Evolutionary conservation across 1,139 yeast species (phyloP).

Genomic region (Candida smagusa): DNA sequence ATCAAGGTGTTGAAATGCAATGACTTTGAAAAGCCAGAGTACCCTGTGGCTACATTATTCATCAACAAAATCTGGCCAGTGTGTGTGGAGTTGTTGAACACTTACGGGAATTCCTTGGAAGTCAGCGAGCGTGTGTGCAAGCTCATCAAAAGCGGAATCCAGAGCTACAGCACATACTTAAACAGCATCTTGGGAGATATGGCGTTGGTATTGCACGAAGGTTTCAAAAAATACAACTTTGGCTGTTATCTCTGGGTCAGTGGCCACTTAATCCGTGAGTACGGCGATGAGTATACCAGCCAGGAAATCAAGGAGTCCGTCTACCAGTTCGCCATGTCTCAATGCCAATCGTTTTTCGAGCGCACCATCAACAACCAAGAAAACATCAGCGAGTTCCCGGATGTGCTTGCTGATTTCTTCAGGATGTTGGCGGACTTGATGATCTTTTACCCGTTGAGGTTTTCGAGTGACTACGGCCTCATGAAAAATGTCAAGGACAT

Average conservation of each 20-base stretch:
- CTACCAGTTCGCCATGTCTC: conserved; percentile 48
- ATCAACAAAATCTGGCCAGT: conserved; percentile 59
- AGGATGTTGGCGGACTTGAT: conserved; percentile 77
- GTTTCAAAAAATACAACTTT: conserved; percentile 63
- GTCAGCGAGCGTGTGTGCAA: conserved; percentile 77
- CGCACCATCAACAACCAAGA: conserved; percentile 18
- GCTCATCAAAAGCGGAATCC: conserved; percentile 62
- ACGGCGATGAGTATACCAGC: conserved; percentile 56
- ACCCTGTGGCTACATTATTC: conserved; percentile 59
- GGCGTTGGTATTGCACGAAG: conserved; percentile 60
- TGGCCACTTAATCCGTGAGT: conserved; percentile 77
- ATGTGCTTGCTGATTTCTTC: conserved; percentile 84
- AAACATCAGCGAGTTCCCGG: conserved; percentile 52
- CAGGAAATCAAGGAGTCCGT: conserved; percentile 37
- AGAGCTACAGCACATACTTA: conserved; percentile 65
- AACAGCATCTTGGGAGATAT: conserved; percentile 61
- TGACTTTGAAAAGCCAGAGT: conserved; percentile 31
- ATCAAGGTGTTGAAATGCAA: conserved; percentile 53
- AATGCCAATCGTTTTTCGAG: conserved; percentile 40
- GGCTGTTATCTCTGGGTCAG: conserved; percentile 94
- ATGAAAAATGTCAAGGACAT: conserved; percentile 59
- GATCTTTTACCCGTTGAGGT: conserved; percentile 71
- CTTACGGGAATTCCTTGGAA: conserved; percentile 52
- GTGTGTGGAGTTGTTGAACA: conserved; percentile 45
- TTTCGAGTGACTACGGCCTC: conserved; percentile 55